phyloP scores from a whole-genome alignment of 2,329 filamentous ascomycete species.

The Colletotrichum navitas region DNA sequence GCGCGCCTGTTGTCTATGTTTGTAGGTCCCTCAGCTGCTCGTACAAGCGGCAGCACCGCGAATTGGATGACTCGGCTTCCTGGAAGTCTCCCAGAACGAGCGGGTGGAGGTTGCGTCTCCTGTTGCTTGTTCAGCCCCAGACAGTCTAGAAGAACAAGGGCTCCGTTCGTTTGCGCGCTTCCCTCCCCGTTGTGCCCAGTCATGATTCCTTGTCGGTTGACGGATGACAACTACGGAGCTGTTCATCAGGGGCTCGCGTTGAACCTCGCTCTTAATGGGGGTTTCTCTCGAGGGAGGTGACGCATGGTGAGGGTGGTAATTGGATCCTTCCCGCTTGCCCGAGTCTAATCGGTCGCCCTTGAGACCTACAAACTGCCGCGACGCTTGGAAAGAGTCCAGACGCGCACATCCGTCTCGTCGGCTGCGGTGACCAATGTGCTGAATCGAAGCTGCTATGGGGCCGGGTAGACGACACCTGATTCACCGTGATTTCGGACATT shows the following conservation, averaged over 20 bases:
- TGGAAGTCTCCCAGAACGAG: neutral
- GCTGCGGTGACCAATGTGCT: slow-evolving; percentile 8
- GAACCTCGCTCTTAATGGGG: no score
- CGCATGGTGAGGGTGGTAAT: neutral
- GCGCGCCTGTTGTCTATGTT: neutral
- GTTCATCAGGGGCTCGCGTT: neutral
- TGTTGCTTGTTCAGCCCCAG: neutral
- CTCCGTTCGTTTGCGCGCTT: neutral
- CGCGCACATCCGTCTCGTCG: slow-evolving; percentile 14
- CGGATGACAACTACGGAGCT: neutral
- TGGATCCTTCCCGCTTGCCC: neutral
- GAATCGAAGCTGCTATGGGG: neutral
- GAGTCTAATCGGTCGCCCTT: neutral
- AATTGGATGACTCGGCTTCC: neutral
- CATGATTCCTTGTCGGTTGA: neutral
- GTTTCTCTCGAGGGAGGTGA: neutral
- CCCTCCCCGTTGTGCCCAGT: neutral
- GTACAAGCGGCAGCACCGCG: neutral
- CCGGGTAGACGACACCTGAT: neutral
- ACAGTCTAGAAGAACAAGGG: neutral
- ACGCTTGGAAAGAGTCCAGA: neutral
- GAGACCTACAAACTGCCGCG: neutral
- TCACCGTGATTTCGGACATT: neutral
- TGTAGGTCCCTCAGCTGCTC: neutral
- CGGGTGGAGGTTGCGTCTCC: neutral